Conservation (phyloP, 2,329 filamentous ascomycete species). For the Fusarium goolgardi region DNA sequence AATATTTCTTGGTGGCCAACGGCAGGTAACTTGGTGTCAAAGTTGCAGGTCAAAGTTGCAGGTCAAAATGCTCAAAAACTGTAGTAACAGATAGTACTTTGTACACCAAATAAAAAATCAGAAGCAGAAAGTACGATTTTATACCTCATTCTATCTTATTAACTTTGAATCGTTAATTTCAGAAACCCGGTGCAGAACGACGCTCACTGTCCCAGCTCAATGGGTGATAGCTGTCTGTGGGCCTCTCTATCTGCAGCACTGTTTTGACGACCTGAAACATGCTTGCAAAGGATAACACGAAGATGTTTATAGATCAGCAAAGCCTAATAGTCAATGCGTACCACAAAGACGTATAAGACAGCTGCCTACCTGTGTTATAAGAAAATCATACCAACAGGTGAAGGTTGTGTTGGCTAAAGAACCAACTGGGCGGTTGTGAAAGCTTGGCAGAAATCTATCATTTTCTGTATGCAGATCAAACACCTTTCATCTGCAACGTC, state of each 20-base stretch:
- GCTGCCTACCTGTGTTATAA: background rate
- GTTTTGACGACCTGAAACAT: constrained; percentile 11
- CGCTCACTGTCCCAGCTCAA: background rate
- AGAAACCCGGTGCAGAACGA: background rate
- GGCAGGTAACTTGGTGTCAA: background rate
- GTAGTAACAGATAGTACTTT: background rate
- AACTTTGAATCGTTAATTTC: background rate
- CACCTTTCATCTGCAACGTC: constrained; percentile 9
- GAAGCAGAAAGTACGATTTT: background rate
- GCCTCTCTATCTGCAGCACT: background rate
- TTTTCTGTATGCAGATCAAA: background rate
- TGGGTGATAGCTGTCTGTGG: background rate
- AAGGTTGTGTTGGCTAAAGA: background rate
- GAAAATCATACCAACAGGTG: background rate
- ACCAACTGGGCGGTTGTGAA: background rate
- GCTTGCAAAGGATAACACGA: background rate
- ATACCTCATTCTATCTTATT: background rate
- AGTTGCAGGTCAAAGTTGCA: background rate
- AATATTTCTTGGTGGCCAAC: background rate
- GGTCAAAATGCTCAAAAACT: background rate
- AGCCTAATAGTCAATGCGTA: background rate
- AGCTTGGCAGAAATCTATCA: background rate
- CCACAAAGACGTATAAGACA: background rate
- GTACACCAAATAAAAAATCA: background rate
- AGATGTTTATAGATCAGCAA: background rate